Evolutionary conservation across 163 green algal genomes (phyloP).

Genomic region (Volvox carteri): DNA sequence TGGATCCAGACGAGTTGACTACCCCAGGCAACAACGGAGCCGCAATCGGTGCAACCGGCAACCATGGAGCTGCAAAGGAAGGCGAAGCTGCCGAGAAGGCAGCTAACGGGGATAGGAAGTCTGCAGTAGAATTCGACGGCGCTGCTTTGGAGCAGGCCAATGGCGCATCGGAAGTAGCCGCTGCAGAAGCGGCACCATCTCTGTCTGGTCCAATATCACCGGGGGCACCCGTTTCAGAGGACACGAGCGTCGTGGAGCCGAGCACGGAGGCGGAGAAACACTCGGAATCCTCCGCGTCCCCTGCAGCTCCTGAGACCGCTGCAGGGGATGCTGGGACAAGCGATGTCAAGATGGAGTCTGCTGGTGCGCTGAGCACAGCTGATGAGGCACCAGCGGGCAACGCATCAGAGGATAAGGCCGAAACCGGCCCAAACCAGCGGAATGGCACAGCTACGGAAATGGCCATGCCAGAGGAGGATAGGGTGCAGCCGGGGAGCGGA

Average conservation of each 20-base stretch:
- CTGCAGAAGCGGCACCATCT: not conserved
- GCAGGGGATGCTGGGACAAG: not conserved
- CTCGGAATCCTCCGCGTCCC: not conserved
- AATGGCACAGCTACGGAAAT: not conserved
- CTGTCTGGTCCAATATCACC: not conserved
- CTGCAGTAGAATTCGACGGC: too few species aligned
- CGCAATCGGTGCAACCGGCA: not conserved
- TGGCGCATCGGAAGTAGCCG: not conserved
- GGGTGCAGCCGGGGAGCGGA: too few species aligned
- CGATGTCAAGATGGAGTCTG: too few species aligned
- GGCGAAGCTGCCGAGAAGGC: not conserved
- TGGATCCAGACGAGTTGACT: not conserved
- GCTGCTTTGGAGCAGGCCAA: too few species aligned
- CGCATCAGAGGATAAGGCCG: not conserved
- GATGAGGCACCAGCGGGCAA: conserved; percentile 2
- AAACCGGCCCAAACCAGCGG: not conserved
- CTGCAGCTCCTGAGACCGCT: not conserved
- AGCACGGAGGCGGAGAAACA: not conserved
- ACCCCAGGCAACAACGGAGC: not conserved
- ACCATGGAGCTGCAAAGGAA: not conserved
- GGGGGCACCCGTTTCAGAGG: too few species aligned
- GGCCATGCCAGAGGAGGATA: not conserved
- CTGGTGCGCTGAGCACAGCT: too few species aligned
- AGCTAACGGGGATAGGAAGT: not conserved
- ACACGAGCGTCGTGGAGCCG: not conserved